Base-by-base conservation (phyloP, 2,329 filamentous ascomycete species). In the Mariannaea sp. region DNA sequence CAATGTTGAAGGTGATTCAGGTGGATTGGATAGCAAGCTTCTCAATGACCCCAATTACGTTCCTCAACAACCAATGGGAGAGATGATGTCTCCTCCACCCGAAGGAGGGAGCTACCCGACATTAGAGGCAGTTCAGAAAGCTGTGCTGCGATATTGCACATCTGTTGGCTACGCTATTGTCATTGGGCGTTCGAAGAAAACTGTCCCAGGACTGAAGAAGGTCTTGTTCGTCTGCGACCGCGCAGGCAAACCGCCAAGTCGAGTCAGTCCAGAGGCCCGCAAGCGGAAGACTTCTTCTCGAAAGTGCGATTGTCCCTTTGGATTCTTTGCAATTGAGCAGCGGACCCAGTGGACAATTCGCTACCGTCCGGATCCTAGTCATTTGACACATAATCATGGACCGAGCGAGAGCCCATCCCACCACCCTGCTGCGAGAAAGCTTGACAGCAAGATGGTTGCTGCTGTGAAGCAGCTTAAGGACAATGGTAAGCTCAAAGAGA, bases 261-360 rank as follows among this genome's bases (percentile, higher is more conserved):
- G 82, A 5, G 83, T 85, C n/a, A 85, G 76, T 57, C 81, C 84
- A 1, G 84, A 87, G 69, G 79, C 81, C 56, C 80, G 84, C 50
- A 87, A 87, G 69, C 78, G 83, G 17, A 85, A 84, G 65, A 87
- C 84, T 1, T 86, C 84, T 7, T 87, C 84, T n/a, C 77, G 84
- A 39, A 87, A 87, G 64, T 87, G 84, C 62, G 84, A 86, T 61
- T 87, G 84, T 58, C 82, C 83, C 24, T 87, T 87, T 67, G 84
- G 84, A n/a, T 86, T 87, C 68, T 87, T 87, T 59, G 84, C 84
- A 49, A 84, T 87, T 32, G 84, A 87, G 68, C 83, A 86, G 64
- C 77, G 84, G 54, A 86, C 83, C 0, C 83, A 87, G 60, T 87
- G 84, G 84, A 83, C 83, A 0, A 80, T 87, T 53, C 78, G 84